Percentiles rank a stretch among this genome's conserved stretches.
These are phyloP conservation scores for Immersiella caudata DNA, from an alignment of 495 filamentous ascomycete species.

Conservation along the genomic window DNA sequence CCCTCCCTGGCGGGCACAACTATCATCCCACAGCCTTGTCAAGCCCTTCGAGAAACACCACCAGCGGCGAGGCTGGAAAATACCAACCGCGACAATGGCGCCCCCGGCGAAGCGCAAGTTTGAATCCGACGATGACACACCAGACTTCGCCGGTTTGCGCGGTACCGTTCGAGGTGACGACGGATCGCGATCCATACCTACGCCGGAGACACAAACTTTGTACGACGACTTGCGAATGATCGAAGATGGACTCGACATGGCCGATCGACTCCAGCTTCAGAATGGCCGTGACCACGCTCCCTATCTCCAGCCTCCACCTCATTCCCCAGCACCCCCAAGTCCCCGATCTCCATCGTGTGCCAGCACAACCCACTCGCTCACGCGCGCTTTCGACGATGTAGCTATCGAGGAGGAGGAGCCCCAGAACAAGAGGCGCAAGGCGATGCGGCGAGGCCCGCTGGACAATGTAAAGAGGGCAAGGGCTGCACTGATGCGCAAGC, in stretches of 20 bases:
- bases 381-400: constrained; percentile 9
- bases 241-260: constrained; percentile 1
- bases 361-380: constrained; percentile 26
- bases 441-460: constrained; percentile 28
- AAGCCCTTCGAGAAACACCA: background rate
- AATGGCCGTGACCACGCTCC: background rate
- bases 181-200: constrained; percentile 23
- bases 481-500: constrained; percentile 34
- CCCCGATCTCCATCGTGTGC: constrained; percentile 24
- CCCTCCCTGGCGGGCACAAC: background rate
- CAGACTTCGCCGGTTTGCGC: background rate
- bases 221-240: constrained; percentile 34
- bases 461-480: constrained; percentile 14
- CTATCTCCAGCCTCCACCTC: constrained; percentile 23
- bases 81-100: background rate
- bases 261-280: constrained; percentile 7
- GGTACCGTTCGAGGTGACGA: background rate
- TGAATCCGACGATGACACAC: constrained; percentile 7
- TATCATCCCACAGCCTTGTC: background rate
- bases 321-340: constrained; percentile 20
- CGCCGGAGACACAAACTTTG: constrained; percentile 36
- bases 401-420: constrained; percentile 14
- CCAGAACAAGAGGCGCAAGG: constrained; percentile 10
- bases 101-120: constrained; percentile 15
- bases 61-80: background rate